phyloP scores from a whole-genome alignment of 306 rosid genomes.

The Trichosanthes truncata region DNA sequence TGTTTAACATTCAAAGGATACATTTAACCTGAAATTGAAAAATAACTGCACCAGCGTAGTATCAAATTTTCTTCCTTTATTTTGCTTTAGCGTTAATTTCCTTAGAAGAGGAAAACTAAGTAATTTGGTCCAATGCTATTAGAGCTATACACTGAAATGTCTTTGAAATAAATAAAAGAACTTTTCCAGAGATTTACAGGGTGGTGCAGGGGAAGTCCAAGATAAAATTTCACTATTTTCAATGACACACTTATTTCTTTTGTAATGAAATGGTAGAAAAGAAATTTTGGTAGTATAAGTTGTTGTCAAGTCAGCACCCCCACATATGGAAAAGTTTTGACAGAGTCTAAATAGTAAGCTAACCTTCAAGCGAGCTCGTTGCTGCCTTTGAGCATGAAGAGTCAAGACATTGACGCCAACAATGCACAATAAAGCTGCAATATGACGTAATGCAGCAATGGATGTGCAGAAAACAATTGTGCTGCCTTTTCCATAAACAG shows the following conservation, averaged over 20 bases:
- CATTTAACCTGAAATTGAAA: background rate
- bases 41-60: background rate
- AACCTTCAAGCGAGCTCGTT: slow-evolving; percentile 86
- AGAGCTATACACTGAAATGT: background rate
- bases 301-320: background rate
- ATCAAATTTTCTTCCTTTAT: background rate
- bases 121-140: background rate
- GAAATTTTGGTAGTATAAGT: background rate
- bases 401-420: slow-evolving; percentile 66
- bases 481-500: slow-evolving; percentile 84
- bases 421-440: slow-evolving; percentile 67
- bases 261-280: background rate
- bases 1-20: background rate
- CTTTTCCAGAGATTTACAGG: background rate
- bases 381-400: slow-evolving; percentile 92
- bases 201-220: background rate
- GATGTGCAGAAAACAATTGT: slow-evolving; percentile 88
- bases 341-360: slow-evolving; percentile 8
- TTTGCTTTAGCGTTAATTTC: background rate
- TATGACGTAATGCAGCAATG: slow-evolving; percentile 80
- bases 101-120: background rate
- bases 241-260: background rate
- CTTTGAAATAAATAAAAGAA: background rate
- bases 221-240: background rate
- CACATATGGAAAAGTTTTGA: background rate